Evolutionary conservation across 331 rosid species (phyloP).

Genomic region (Telfairia occidentalis): DNA sequence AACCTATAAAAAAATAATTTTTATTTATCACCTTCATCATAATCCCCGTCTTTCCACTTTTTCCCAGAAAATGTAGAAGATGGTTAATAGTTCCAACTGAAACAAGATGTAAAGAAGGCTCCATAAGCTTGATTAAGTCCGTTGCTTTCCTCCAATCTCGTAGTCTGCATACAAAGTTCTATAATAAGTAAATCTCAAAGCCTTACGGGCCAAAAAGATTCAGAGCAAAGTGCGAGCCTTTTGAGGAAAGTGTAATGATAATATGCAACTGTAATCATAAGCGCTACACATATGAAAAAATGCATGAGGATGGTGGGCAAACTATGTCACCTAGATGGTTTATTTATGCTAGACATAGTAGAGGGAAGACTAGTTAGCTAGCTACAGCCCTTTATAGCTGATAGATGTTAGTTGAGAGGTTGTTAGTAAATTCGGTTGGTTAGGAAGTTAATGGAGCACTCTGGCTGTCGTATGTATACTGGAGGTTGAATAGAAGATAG

Average conservation of each 20-base stretch:
- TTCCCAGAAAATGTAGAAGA: constrained; percentile 67
- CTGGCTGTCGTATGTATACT: background rate
- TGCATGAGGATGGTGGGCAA: background rate
- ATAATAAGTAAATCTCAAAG: constrained; percentile 1
- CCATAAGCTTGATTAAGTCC: constrained; percentile 57
- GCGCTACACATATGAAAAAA: background rate
- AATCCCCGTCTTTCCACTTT: constrained; percentile 67
- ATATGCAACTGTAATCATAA: background rate
- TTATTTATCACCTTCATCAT: constrained; percentile 54
- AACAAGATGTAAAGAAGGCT: constrained; percentile 55
- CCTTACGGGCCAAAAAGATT: background rate
- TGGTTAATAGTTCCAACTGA: constrained; percentile 65
- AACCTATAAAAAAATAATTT: background rate
- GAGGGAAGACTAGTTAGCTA: background rate
- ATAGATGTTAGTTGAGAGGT: too few relatives aligned
- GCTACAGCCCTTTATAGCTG: background rate
- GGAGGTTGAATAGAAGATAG: background rate
- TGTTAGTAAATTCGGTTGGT: background rate
- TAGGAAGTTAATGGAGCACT: background rate
- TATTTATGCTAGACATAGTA: background rate
- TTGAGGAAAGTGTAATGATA: background rate
- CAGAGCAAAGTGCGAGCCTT: background rate
- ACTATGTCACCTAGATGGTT: background rate
- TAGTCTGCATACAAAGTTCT: constrained; percentile 36
- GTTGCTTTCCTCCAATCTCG: constrained; percentile 76